Base-by-base conservation (phyloP, 345 rosid genomes). In the Nephelium lappaceum region DNA sequence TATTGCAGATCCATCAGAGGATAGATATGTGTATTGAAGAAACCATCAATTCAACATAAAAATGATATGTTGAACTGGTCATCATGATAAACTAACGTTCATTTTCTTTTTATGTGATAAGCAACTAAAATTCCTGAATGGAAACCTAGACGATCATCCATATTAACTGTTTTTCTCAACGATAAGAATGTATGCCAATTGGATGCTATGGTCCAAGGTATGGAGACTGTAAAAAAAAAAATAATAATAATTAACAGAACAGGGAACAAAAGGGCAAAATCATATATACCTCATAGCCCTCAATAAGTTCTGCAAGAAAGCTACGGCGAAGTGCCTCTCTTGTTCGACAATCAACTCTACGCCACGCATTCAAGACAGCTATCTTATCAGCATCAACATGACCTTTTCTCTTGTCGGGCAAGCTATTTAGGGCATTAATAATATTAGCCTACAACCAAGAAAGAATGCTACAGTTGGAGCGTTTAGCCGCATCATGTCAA, bases 281-380 rank as follows among this genome's bases (percentile, higher is more conserved):
- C 41, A 69, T 38, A 49, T 24, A 24, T 87, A 90, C 98, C 98
- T 93, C 98, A 73, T 90, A 95, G 81, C 92, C 85, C 65, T 91
- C 88, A 69, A 95, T 83, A 27, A 95, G 92, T 67, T 91, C 97
- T 0, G 93, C 83, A 84, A 93, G 91, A 78, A 90, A 93, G 88
- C 97, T 88, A 42, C 98, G 98, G 5, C 97, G 92, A 75, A 95
- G 88, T 45, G 95, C 98, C 68, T 91, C 97, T 81, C 99, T 93
- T 31, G 98, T 95, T 68, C 97, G 84, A 82, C 93, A 85, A 66
- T 89, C 90, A 27, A 95, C 86, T 83, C 98, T 86, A 9, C 72
- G 89, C 99, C 98, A 95, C 58, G 98, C 96, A 83, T 85, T 88
- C 78, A 93, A 80, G 82, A 89, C 93, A 53, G 91, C 86, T 55